These are phyloP conservation scores for Lachancea nothofagi DNA, from an alignment of 805 yeast species.

Conservation along the genomic window DNA sequence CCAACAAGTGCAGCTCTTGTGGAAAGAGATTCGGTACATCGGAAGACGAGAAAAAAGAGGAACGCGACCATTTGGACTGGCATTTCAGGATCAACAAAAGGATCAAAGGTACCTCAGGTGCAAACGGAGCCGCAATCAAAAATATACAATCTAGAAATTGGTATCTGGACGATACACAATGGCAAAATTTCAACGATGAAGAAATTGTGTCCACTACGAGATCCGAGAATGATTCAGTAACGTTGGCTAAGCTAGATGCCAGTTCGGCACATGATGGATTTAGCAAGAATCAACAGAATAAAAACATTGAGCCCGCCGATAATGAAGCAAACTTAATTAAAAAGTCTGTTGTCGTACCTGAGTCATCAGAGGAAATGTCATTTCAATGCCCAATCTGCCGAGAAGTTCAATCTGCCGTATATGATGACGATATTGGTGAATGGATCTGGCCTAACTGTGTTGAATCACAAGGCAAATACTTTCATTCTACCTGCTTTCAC, in stretches of 20 bases:
- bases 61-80: slow-evolving; percentile 84
- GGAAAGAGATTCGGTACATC: slow-evolving; percentile 76
- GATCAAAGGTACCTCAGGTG: slow-evolving; percentile 39
- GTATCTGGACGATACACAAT: slow-evolving; percentile 67
- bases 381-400: slow-evolving; percentile 65
- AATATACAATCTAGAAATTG: slow-evolving; percentile 71
- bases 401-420: slow-evolving; percentile 57
- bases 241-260: slow-evolving; percentile 18
- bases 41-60: slow-evolving; percentile 45
- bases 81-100: slow-evolving; percentile 85
- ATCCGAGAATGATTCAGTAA: slow-evolving; percentile 10
- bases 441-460: slow-evolving; percentile 78
- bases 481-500: slow-evolving; percentile 64
- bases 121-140: slow-evolving; percentile 21
- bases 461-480: slow-evolving; percentile 43
- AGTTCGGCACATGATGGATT: slow-evolving; percentile 2
- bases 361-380: slow-evolving; percentile 51
- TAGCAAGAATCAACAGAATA: slow-evolving; percentile 8
- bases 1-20: slow-evolving; percentile 83
- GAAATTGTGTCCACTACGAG: slow-evolving; percentile 43
- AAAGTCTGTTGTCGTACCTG: slow-evolving; percentile 61
- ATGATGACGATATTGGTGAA: slow-evolving; percentile 69
- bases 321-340: slow-evolving; percentile 34
- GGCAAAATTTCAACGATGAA: slow-evolving; percentile 69
- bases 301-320: slow-evolving; percentile 6